Percentiles rank a stretch among this genome's conserved stretches.
Evolutionary conservation across 805 yeast genomes (phyloP).

Genomic region (Wickerhamomyces sydowiorum): DNA sequence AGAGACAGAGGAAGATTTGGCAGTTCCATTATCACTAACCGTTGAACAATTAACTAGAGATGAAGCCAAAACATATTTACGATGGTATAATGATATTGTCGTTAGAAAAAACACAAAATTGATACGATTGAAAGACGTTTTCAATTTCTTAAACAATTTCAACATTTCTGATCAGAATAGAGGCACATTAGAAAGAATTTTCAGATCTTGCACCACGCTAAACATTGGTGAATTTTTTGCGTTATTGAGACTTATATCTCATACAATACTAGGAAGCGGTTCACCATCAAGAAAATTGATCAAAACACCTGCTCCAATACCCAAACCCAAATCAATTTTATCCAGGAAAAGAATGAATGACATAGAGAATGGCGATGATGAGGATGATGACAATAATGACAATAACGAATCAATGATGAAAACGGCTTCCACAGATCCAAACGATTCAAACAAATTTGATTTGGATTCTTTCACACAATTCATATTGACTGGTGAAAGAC

Average conservation of each 20-base stretch:
- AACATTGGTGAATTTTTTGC: constrained; percentile 93
- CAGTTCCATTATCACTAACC: constrained; percentile 59
- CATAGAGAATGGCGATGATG: constrained; percentile 34
- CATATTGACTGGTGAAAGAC: constrained; percentile 74
- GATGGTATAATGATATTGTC: constrained; percentile 89
- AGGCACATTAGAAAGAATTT: constrained; percentile 44
- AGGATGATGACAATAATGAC: constrained; percentile 16
- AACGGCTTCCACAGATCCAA: not conserved
- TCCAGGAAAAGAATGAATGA: constrained; percentile 51
- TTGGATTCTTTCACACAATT: constrained; percentile 83
- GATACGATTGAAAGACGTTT: constrained; percentile 71
- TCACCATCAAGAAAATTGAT: constrained; percentile 52
- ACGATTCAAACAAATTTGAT: constrained; percentile 45
- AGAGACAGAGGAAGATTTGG: constrained; percentile 31
- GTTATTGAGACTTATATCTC: constrained; percentile 72
- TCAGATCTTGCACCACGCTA: constrained; percentile 49
- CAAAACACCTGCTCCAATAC: constrained; percentile 54
- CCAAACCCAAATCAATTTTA: constrained; percentile 75
- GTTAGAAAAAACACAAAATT: constrained; percentile 63
- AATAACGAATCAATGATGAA: constrained; percentile 3
- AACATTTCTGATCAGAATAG: constrained; percentile 48
- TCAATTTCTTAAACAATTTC: constrained; percentile 73
- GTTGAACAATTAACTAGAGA: constrained; percentile 65
- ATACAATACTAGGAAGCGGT: constrained; percentile 45
- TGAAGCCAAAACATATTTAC: constrained; percentile 78